phyloP scores from a whole-genome alignment of 768 basidiomycete species.

The Tricholoma sp. region DNA sequence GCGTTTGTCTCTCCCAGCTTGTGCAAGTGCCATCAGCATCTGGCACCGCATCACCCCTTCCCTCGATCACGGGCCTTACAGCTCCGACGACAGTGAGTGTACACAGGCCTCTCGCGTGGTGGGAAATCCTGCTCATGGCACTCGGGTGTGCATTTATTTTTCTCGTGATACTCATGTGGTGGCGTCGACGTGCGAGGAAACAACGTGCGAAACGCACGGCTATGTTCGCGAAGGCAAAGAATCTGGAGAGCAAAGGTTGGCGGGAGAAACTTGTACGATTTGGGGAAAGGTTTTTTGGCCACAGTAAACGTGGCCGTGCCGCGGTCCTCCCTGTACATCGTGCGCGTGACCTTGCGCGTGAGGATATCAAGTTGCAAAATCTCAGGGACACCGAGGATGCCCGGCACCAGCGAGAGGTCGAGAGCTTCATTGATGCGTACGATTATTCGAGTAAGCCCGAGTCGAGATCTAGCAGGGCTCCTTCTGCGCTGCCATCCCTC shows the following conservation, averaged over 20 bases:
- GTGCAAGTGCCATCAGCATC: constrained; percentile 47
- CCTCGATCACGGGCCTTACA: constrained; percentile 52
- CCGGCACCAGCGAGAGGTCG: constrained; percentile 41
- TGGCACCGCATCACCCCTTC: constrained; percentile 44
- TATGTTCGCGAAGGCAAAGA: constrained; percentile 57
- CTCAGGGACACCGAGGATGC: constrained; percentile 47
- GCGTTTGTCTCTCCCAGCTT: constrained; percentile 76
- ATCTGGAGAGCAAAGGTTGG: constrained; percentile 51
- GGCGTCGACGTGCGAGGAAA: constrained; percentile 67
- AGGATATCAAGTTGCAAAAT: constrained; percentile 48
- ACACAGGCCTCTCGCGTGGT: constrained; percentile 56
- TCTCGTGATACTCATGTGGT: constrained; percentile 57
- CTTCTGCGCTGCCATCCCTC: constrained; percentile 39
- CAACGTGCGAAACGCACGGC: constrained; percentile 64
- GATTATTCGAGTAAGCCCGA: constrained; percentile 35
- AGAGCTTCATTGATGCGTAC: constrained; percentile 48
- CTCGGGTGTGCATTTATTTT: constrained; percentile 80
- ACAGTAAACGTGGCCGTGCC: constrained; percentile 15
- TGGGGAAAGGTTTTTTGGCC: constrained; percentile 56
- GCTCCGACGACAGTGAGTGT: constrained; percentile 36
- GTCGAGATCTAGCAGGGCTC: constrained; percentile 31
- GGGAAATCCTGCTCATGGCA: constrained; percentile 82
- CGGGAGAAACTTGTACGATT: constrained; percentile 50
- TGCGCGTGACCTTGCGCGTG: constrained; percentile 25
- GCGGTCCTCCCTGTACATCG: constrained; percentile 17